Percentiles rank a stretch among this genome's conserved stretches.
phyloP scores from a whole-genome alignment of 306 rosid species.

The Arachis hypogaea region DNA sequence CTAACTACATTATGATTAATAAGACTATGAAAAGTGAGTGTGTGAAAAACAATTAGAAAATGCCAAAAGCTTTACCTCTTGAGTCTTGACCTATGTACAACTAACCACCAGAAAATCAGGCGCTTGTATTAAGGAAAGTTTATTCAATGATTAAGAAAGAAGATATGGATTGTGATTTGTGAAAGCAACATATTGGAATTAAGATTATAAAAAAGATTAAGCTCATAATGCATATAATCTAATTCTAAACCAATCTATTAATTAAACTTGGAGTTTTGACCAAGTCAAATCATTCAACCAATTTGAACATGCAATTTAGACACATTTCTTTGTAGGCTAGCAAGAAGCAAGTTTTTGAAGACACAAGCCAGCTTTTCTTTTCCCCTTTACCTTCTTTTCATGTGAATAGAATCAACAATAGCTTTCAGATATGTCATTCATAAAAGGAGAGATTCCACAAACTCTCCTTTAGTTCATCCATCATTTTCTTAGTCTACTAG shows the following conservation, averaged over 20 bases:
- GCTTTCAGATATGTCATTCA: conserved; percentile 56
- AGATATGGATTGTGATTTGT: background rate
- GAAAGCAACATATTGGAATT: conserved; percentile 14
- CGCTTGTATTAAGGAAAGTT: conserved; percentile 36
- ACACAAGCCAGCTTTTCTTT: conserved; percentile 59
- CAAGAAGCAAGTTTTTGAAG: conserved; percentile 41
- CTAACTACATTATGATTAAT: conserved; percentile 42
- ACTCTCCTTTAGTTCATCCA: conserved; percentile 49
- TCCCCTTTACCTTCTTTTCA: conserved; percentile 77
- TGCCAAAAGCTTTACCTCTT: conserved; percentile 43
- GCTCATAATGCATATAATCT: conserved; percentile 30
- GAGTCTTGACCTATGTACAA: conserved; percentile 33
- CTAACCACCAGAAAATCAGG: conserved; percentile 35
- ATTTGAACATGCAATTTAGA: conserved; percentile 37
- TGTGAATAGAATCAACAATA: conserved; percentile 45
- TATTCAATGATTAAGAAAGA: conserved; percentile 42
- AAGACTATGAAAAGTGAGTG: conserved; percentile 21
- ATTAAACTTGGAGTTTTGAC: conserved; percentile 45
- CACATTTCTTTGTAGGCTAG: conserved; percentile 50
- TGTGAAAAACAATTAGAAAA: conserved; percentile 46
- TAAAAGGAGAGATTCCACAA: conserved; percentile 54
- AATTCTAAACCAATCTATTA: conserved; percentile 19
- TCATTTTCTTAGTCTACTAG: conserved; percentile 49
- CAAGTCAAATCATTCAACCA: conserved; percentile 47
- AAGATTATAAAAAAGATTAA: conserved; percentile 34